phyloP scores from a whole-genome alignment of 495 filamentous ascomycete genomes.

The Aspergillus leporis region DNA sequence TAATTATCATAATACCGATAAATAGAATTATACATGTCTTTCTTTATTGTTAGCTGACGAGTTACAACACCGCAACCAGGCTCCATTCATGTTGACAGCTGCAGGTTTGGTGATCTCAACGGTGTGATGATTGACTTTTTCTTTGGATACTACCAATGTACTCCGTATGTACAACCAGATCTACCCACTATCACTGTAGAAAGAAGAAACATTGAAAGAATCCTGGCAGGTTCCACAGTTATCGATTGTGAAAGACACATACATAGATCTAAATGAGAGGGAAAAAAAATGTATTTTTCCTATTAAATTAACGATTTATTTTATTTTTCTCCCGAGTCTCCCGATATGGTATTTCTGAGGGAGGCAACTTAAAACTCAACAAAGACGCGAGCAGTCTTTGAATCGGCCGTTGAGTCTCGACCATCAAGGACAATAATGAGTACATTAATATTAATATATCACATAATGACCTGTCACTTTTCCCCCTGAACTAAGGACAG shows the following conservation, averaged over 20 bases:
- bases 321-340: background rate
- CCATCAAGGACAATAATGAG: background rate
- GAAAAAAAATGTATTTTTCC: too few relatives aligned
- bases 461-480: constrained; percentile 19
- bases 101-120: constrained; percentile 15
- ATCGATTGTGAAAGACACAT: too few relatives aligned
- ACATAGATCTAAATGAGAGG: too few relatives aligned
- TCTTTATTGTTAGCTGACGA: background rate
- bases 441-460: constrained; percentile 2
- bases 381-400: background rate
- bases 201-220: too few relatives aligned
- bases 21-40: background rate
- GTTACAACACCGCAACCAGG: background rate
- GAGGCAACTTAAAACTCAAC: background rate
- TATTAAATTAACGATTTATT: too few relatives aligned
- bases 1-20: constrained; percentile 3
- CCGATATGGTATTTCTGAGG: background rate
- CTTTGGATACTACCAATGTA: too few relatives aligned
- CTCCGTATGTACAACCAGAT: background rate
- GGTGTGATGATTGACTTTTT: background rate
- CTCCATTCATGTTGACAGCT: constrained; percentile 8
- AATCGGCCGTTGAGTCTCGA: constrained; percentile 1
- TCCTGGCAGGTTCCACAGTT: too few relatives aligned
- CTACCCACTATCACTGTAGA: too few relatives aligned
- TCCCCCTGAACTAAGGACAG: constrained; percentile 14